phyloP scores from a whole-genome alignment of 208 protist genomes.

The Vickermania spadyakhi region DNA sequence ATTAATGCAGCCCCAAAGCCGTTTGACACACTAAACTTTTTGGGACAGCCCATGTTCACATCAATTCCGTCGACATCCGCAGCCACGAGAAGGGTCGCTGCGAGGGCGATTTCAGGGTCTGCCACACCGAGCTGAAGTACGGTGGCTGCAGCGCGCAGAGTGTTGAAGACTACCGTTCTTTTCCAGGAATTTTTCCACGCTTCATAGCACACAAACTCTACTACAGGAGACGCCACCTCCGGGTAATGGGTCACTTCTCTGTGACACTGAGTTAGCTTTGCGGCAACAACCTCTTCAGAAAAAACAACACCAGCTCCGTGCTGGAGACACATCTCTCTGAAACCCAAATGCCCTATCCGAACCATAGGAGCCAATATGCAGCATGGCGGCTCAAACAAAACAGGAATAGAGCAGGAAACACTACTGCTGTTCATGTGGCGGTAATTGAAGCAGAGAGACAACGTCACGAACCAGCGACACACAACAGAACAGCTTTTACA shows the following conservation, averaged over 20 bases:
- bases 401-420: neutral
- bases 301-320: conserved; percentile 96
- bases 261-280: conserved; percentile 71
- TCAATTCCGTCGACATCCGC: conserved; percentile 94
- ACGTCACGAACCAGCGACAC: too few species aligned
- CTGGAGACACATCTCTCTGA: conserved; percentile 83
- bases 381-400: neutral
- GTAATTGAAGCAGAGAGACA: too few species aligned
- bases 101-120: conserved; percentile 49
- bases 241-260: conserved; percentile 55
- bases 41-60: conserved; percentile 99
- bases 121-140: conserved; percentile 93
- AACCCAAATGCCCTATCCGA: conserved; percentile 85
- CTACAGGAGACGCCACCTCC: conserved; percentile 20
- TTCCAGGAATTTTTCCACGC: conserved; percentile 41
- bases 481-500: too few species aligned
- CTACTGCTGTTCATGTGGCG: too few species aligned
- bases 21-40: conserved; percentile 93
- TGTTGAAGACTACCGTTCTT: conserved; percentile 2
- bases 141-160: conserved; percentile 1
- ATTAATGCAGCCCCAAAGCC: conserved; percentile 97
- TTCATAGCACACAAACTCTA: conserved; percentile 86
- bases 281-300: conserved; percentile 95
- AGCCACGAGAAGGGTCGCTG: conserved; percentile 75
- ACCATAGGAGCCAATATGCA: conserved; percentile 95